Evolutionary conservation across 2,329 filamentous ascomycete species (phyloP).

Genomic region (Ophiostoma sp.): DNA sequence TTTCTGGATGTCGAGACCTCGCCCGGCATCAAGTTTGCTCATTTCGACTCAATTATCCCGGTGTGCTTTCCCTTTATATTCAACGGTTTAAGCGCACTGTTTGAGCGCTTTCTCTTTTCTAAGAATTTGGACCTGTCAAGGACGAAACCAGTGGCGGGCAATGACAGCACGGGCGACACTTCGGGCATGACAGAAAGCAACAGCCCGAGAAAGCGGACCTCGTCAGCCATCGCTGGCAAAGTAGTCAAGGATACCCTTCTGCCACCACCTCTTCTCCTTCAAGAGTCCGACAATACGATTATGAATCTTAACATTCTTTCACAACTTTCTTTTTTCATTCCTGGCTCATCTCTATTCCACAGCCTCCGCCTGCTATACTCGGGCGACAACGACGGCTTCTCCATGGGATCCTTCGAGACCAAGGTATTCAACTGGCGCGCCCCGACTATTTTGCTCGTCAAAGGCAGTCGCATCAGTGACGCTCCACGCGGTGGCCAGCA

Average conservation of each 20-base stretch:
- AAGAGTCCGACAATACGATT: conserved; percentile 50
- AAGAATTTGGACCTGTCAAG: conserved; percentile 63
- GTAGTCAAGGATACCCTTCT: conserved; percentile 9
- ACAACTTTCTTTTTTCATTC: conserved; percentile 69
- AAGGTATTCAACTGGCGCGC: conserved; percentile 73
- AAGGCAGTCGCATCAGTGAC: conserved; percentile 55
- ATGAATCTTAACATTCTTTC: conserved; percentile 59
- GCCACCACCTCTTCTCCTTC: conserved; percentile 41
- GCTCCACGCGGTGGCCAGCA: conserved; percentile 47
- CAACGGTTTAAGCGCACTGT: conserved; percentile 60
- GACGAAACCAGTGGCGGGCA: conserved; percentile 29
- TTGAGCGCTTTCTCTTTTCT: conserved; percentile 71
- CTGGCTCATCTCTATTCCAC: conserved; percentile 58
- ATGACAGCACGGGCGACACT: neutral
- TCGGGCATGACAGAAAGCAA: neutral
- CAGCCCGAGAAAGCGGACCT: conserved; percentile 14
- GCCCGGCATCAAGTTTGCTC: conserved; percentile 56
- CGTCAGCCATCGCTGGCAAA: conserved; percentile 5
- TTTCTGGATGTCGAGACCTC: conserved; percentile 61
- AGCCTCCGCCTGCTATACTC: conserved; percentile 63
- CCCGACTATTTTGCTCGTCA: conserved; percentile 65
- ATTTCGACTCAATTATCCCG: conserved; percentile 56
- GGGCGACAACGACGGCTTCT: conserved; percentile 65
- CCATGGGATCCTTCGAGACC: conserved; percentile 69
- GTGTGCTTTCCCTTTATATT: conserved; percentile 61